Conservation (phyloP, 2,329 filamentous ascomycete genomes). For the Aspergillus uvarum region DNA sequence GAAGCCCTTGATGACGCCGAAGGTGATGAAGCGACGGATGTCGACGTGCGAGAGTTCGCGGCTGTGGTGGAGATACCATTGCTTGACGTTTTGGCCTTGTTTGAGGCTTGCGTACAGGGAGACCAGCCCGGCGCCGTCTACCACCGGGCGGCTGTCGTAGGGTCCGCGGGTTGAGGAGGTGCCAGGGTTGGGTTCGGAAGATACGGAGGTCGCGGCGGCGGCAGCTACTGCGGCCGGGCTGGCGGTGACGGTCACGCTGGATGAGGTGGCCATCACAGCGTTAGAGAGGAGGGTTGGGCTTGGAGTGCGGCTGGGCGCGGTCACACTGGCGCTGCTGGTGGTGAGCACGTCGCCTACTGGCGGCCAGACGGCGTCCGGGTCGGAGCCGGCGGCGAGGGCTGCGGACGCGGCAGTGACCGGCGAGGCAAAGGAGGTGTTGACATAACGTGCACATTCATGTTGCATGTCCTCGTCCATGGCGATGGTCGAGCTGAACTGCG, state of each 20-base stretch:
- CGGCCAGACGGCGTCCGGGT: constrained; percentile 46
- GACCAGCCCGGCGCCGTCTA: constrained; percentile 59
- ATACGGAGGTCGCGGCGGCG: constrained; percentile 11
- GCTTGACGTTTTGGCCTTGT: constrained; percentile 78
- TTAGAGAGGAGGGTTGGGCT: constrained; percentile 14
- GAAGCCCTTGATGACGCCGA: constrained; percentile 92
- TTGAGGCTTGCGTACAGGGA: constrained; percentile 82
- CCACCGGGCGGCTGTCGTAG: constrained; percentile 21
- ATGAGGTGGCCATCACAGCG: constrained; percentile 12
- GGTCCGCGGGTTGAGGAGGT: constrained; percentile 1
- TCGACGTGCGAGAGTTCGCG: constrained; percentile 75
- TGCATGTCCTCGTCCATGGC: constrained; percentile 74
- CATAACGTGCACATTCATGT: constrained; percentile 84
- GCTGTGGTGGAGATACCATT: constrained; percentile 78
- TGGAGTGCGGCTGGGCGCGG: constrained; percentile 14
- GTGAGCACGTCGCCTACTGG: constrained; percentile 33
- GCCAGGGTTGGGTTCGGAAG: constrained; percentile 6
- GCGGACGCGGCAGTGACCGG: constrained; percentile 20
- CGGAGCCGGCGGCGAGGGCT: constrained; percentile 23
- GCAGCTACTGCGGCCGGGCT: constrained; percentile 4
- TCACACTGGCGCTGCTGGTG: constrained; percentile 13
- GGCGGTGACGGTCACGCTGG: constrained; percentile 13
- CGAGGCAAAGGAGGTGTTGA: constrained; percentile 56
- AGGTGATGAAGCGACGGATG: constrained; percentile 87
- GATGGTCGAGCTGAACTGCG: constrained; percentile 72